A percentile compares a stretch with the other conserved stretches of the same genome.
Conservation (phyloP, 768 basidiomycete species). For the Xerocomellus dryophilus region DNA sequence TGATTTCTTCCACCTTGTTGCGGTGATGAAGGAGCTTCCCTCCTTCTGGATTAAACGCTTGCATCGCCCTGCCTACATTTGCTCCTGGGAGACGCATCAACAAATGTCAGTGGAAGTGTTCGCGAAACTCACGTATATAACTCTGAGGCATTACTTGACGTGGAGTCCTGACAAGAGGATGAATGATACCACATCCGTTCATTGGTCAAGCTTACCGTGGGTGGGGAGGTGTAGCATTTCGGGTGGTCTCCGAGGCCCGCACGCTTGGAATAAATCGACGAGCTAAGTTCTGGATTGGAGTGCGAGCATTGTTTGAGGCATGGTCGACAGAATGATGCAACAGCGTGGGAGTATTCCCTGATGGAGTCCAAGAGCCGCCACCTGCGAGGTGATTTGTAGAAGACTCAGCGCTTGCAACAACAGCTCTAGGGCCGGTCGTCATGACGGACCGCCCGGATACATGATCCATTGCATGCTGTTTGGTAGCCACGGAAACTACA, state of each 20-base stretch:
- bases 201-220: not conserved
- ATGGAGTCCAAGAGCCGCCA: not conserved
- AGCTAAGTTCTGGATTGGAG: not conserved
- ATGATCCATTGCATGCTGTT: not conserved
- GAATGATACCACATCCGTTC: not conserved
- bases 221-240: not conserved
- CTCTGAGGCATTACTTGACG: not conserved
- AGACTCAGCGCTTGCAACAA: slow-evolving; percentile 47
- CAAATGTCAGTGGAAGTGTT: not conserved
- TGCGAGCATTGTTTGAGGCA: not conserved
- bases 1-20: too few species aligned
- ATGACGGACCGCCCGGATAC: too few species aligned
- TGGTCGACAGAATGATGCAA: not conserved
- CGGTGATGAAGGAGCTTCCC: not conserved
- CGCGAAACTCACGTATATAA: not conserved
- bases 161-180: not conserved
- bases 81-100: not conserved
- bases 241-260: not conserved
- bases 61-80: not conserved
- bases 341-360: not conserved
- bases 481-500: slow-evolving; percentile 38
- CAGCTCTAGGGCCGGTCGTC: not conserved
- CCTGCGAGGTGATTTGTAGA: too few species aligned
- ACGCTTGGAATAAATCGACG: not conserved
- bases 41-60: not conserved